Evolutionary conservation across 257 asterid species (phyloP).

Genomic region (Linderniella brevidens): DNA sequence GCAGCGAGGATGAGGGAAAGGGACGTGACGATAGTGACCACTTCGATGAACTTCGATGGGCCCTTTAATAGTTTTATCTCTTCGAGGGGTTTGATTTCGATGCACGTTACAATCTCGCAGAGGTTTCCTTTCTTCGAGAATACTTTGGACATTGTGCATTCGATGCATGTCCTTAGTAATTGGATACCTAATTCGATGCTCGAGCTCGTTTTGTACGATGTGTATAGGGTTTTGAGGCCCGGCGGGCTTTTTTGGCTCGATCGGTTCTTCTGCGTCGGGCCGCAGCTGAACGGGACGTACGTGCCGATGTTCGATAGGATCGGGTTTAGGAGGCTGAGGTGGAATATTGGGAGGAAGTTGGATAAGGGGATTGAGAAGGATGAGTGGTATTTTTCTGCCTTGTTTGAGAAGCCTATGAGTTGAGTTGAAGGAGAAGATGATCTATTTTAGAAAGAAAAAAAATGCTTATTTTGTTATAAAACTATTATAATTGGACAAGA

Average conservation of each 20-base stretch:
- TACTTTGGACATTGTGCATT: slow-evolving; percentile 60
- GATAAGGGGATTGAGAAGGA: slow-evolving; percentile 35
- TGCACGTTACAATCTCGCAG: slow-evolving; percentile 55
- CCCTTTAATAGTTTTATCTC: slow-evolving; percentile 74
- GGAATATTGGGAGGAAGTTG: slow-evolving; percentile 41
- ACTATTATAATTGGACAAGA: too few relatives aligned
- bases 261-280: slow-evolving; percentile 39
- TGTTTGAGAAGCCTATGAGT: slow-evolving; percentile 16
- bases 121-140: slow-evolving; percentile 59
- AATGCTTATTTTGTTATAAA: not conserved
- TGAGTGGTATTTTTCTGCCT: slow-evolving; percentile 57
- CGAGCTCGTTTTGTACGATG: slow-evolving; percentile 83
- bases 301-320: slow-evolving; percentile 47
- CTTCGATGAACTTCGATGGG: slow-evolving; percentile 58
- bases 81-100: slow-evolving; percentile 73
- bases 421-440: too few relatives aligned
- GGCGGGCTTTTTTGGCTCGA: slow-evolving; percentile 82
- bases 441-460: too few relatives aligned
- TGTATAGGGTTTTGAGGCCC: slow-evolving; percentile 58
- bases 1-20: slow-evolving; percentile 81
- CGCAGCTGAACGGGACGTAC: slow-evolving; percentile 30
- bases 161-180: slow-evolving; percentile 44
- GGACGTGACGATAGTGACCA: slow-evolving; percentile 46
- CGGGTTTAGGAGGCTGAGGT: slow-evolving; percentile 40
- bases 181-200: slow-evolving; percentile 46